Evolutionary conservation across 306 rosid species (phyloP), one percentile per base, ranked within the genome.

Genomic region (Hippophae gyantsensis): DNA sequence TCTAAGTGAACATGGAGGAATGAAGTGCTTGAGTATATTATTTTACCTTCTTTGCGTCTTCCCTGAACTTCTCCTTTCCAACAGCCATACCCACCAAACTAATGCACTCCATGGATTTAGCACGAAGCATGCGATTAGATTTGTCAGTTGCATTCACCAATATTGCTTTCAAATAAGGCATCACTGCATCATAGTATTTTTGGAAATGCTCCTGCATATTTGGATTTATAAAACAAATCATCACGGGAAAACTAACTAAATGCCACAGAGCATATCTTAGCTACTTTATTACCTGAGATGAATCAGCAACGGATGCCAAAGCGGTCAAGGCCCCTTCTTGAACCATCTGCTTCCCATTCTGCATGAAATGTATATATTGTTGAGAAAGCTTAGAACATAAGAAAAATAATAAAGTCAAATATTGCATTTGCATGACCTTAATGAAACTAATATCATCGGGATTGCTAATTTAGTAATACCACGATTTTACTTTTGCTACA

Each of bases 251-350:
- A 51, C 52, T 23, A 59, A 7, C 9, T 8, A 59, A 48, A 26
- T 25, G 57, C 13, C 18, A 62, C 42, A 23, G 13, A 44, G 47
- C 38, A 6, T 40, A 10, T 12, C 54, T 50, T 57, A 18, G 47
- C 43, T 3, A 25, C 4, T 53, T 60, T 45, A 74, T 62, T 73
- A 89, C 99, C 99, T 93, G 99, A 60, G 99, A 89, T 64, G 99
- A 93, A 84, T 93, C 99, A 7, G 99, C 99, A 64, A 89, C 99
- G 44, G 99, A 93, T 63, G 99, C 99, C 73, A 93, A 78, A 66
- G 97, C 97, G 58, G 99, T 93, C 71, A 93, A 76, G 52, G 99
- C 99, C 41, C 99, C 99, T 71, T 93, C 99, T 81, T 93, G 97
- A 70, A 93, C 99, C 99, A 93, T 89, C 79, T 93, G 99, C 74